A percentile compares a stretch with the other conserved stretches of the same genome.
These are phyloP conservation scores for Vitis vinifera DNA, from an alignment of 164 flowering plant genomes.

Conservation along the genomic window DNA sequence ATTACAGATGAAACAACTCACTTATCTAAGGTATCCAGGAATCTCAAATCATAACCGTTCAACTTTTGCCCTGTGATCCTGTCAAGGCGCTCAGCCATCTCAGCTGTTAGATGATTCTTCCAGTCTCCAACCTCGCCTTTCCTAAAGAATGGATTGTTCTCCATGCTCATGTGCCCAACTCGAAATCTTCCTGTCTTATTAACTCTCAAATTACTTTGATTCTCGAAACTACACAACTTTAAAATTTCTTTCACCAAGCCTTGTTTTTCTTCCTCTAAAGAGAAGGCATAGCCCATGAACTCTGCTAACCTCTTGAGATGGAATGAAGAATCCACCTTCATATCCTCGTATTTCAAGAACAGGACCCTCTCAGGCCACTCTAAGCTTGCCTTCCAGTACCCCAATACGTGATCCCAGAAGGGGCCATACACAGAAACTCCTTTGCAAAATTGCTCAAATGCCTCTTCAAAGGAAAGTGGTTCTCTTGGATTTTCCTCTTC, in stretches of 20 bases:
- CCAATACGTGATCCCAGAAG: too few species aligned
- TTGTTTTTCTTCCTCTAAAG: not conserved
- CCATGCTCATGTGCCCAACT: not conserved
- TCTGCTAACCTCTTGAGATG: not conserved
- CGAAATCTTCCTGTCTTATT: too few species aligned
- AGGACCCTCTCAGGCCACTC: not conserved
- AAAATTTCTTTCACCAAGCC: not conserved
- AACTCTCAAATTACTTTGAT: not conserved
- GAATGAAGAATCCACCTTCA: not conserved
- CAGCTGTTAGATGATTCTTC: conserved; percentile 12
- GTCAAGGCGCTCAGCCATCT: conserved; percentile 22
- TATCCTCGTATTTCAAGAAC: not conserved
- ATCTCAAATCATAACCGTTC: conserved; percentile 14
- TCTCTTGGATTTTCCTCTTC: too few species aligned
- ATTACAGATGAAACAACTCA: too few species aligned
- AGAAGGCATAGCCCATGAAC: too few species aligned
- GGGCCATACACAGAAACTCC: not conserved
- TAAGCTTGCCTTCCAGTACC: not conserved
- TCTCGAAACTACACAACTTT: not conserved
- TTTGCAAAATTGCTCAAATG: not conserved
- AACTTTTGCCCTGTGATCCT: conserved; percentile 13
- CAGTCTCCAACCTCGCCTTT: conserved; percentile 26
- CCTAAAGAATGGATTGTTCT: conserved; percentile 9
- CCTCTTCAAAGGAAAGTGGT: not conserved
- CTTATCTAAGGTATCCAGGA: not conserved